Percentiles rank a stretch among this genome's conserved stretches.
Evolutionary conservation across 2,329 filamentous ascomycete genomes (phyloP).

Genomic region (Fusarium veterinarium): DNA sequence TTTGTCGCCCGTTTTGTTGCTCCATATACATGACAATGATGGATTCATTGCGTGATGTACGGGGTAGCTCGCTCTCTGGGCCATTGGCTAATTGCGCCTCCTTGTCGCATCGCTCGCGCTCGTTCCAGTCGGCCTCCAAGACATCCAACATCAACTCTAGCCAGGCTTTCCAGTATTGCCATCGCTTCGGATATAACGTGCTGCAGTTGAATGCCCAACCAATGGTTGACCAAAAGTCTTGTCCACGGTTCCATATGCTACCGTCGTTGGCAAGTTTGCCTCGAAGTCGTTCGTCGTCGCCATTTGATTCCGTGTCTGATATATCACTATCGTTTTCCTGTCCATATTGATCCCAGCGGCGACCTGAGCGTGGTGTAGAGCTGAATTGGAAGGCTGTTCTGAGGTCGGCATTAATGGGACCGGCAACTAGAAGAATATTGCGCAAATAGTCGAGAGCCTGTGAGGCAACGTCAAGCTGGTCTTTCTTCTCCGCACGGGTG

Average conservation of each 20-base stretch:
- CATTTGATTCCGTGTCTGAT: conserved; percentile 56
- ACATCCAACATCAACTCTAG: conserved; percentile 82
- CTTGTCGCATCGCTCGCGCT: conserved; percentile 63
- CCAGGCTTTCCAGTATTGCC: conserved; percentile 86
- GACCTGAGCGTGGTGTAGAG: conserved; percentile 45
- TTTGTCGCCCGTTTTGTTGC: conserved; percentile 57
- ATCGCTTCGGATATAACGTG: conserved; percentile 75
- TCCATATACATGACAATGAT: conserved; percentile 71
- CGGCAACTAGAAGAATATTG: conserved; percentile 72
- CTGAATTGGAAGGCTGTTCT: conserved; percentile 78
- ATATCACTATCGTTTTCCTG: conserved; percentile 57
- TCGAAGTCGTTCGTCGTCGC: conserved; percentile 64
- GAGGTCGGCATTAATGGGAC: conserved; percentile 77
- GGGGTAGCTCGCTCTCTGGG: conserved; percentile 38
- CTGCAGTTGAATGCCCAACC: conserved; percentile 97
- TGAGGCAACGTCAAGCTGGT: conserved; percentile 72
- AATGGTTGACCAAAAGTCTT: conserved; percentile 88
- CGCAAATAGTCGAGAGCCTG: conserved; percentile 77
- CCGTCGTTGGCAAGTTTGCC: conserved; percentile 71
- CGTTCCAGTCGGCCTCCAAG: conserved; percentile 76
- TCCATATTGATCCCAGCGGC: conserved; percentile 51
- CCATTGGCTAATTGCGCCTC: conserved; percentile 44
- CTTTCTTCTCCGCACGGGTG: conserved; percentile 72
- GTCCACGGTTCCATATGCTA: conserved; percentile 78
- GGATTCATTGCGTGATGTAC: conserved; percentile 59